Conservation (phyloP, 345 rosid species). For the Ceriops zippeliana region DNA sequence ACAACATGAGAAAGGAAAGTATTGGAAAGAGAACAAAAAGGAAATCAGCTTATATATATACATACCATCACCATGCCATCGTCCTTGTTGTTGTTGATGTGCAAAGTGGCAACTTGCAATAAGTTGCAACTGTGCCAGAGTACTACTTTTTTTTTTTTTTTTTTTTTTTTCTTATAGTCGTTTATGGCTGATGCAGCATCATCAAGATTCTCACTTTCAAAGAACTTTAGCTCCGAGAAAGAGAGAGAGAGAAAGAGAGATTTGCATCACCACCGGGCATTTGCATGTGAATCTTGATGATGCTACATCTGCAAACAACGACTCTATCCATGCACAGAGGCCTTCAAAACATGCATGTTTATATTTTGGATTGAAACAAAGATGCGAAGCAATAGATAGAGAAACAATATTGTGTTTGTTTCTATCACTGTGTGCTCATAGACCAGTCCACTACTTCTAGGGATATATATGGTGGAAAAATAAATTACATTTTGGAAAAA, state of each 20-base stretch:
- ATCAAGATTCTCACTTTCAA: constrained; percentile 94
- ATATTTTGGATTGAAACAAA: not conserved
- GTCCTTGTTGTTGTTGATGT: not conserved
- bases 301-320: constrained; percentile 83
- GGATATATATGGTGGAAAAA: not conserved
- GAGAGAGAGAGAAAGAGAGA: constrained; percentile 2
- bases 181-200: constrained; percentile 98
- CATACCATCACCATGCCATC: not conserved
- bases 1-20: constrained; percentile 14
- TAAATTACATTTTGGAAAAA: not conserved
- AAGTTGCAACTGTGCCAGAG: not conserved
- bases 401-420: not conserved
- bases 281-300: constrained; percentile 94
- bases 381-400: not conserved
- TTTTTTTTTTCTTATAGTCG: constrained; percentile 30
- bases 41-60: not conserved
- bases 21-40: not conserved
- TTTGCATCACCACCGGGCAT: constrained; percentile 21
- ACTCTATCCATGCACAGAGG: constrained; percentile 34
- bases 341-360: not conserved
- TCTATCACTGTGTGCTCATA: not conserved
- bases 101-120: not conserved
- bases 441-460: not conserved
- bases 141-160: not conserved
- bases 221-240: constrained; percentile 18